These are phyloP conservation scores for Aspergillus vadensis DNA, from an alignment of 2,329 filamentous ascomycete species.

Conservation along the genomic window DNA sequence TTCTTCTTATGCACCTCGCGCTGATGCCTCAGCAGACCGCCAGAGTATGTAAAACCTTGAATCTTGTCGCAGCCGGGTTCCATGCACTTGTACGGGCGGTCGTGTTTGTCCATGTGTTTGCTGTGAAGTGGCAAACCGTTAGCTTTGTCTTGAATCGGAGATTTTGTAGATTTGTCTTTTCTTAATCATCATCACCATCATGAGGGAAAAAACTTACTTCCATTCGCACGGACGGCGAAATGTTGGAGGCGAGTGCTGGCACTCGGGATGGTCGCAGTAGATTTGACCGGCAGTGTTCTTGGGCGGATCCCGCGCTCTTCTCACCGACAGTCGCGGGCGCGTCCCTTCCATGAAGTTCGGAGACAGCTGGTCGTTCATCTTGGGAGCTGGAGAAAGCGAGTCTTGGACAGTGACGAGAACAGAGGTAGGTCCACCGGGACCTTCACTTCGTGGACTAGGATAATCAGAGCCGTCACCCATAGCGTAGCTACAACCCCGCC, in stretches of 20 bases:
- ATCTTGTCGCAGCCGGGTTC: constrained; percentile 86
- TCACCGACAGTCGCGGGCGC: constrained; percentile 45
- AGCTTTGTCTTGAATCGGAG: constrained; percentile 15
- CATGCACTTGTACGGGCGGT: constrained; percentile 84
- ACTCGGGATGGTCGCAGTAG: constrained; percentile 71
- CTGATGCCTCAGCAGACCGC: constrained; percentile 84
- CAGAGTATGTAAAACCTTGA: constrained; percentile 92
- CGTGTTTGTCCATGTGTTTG: constrained; percentile 99
- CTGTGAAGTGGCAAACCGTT: constrained; percentile 49
- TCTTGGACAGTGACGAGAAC: constrained; percentile 40
- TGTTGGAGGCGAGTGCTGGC: constrained; percentile 62
- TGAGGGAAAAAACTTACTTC: constrained; percentile 66
- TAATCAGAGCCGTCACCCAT: constrained; percentile 48
- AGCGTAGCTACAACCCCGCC: constrained; percentile 36
- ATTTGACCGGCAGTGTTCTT: constrained; percentile 73
- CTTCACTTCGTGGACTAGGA: constrained; percentile 48
- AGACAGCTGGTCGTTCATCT: constrained; percentile 39
- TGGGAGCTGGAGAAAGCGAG: constrained; percentile 34
- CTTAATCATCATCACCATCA: too few species aligned
- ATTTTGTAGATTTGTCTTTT: too few species aligned
- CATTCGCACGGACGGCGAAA: constrained; percentile 90
- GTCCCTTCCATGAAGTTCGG: constrained; percentile 37
- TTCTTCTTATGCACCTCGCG: constrained; percentile 92
- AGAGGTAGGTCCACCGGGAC: constrained; percentile 37
- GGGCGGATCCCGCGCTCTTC: constrained; percentile 54